phyloP scores from a whole-genome alignment of 2,329 filamentous ascomycete species.

The Aquanectria penicillioides region DNA sequence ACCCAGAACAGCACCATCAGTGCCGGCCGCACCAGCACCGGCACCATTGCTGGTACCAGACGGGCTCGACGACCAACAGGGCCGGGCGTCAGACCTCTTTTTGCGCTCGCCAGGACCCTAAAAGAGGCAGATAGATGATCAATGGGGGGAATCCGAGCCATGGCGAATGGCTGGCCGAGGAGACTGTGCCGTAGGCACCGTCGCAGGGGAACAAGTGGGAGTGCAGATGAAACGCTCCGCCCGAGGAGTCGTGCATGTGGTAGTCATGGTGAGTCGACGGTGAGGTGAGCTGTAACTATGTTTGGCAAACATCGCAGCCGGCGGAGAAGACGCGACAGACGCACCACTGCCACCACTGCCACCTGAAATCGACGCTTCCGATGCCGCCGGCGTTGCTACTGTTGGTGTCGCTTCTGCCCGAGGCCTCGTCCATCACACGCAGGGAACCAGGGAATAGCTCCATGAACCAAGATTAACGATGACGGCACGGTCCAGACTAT shows the following conservation, averaged over 20 bases:
- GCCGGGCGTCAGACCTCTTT: neutral
- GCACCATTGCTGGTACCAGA: neutral
- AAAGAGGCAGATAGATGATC: neutral
- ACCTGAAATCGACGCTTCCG: conserved; percentile 24
- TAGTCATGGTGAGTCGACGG: conserved; percentile 21
- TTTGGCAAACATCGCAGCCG: neutral
- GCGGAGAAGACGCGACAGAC: too few relatives aligned
- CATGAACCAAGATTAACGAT: conserved; percentile 14
- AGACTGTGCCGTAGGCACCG: neutral
- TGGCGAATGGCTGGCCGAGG: too few relatives aligned
- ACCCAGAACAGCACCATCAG: conserved; percentile 6
- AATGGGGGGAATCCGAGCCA: neutral
- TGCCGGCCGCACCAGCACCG: neutral
- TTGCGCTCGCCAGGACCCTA: neutral
- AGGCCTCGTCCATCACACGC: too few relatives aligned
- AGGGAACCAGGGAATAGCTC: neutral
- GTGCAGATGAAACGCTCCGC: conserved; percentile 36
- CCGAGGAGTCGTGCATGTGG: conserved; percentile 25
- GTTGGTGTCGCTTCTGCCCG: neutral
- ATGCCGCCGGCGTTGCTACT: neutral
- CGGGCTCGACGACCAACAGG: neutral
- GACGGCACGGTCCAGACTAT: conserved; percentile 26
- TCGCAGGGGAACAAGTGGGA: conserved; percentile 17
- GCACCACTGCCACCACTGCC: neutral
- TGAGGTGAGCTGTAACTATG: neutral